A percentile compares a stretch with the other conserved stretches of the same genome.
Evolutionary conservation across 23 red algal genomes (phyloP).

Genomic region (Gracilaria gracilis): DNA sequence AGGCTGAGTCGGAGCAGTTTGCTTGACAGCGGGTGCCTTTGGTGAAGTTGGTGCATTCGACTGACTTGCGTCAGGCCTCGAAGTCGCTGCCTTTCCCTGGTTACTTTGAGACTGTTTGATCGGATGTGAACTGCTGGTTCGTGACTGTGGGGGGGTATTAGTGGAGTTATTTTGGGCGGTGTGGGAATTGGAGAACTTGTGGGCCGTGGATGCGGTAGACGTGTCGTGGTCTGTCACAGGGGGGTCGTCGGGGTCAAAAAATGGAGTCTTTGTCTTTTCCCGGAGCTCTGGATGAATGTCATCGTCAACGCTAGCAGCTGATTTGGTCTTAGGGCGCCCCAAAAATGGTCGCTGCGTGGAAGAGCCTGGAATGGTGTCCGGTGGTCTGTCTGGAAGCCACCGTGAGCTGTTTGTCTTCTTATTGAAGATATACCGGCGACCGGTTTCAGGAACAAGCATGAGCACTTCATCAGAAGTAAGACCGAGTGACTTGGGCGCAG

Average conservation of each 20-base stretch:
- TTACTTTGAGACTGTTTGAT: background rate
- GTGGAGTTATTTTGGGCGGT: slow-evolving; percentile 18
- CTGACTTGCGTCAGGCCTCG: background rate
- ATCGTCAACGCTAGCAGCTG: background rate
- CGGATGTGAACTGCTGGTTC: background rate
- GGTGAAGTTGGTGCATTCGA: background rate
- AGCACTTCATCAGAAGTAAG: slow-evolving; percentile 68
- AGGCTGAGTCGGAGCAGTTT: background rate
- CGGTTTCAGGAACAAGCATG: slow-evolving; percentile 55
- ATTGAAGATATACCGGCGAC: slow-evolving; percentile 76
- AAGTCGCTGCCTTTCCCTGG: too few species aligned
- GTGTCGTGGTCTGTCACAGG: background rate
- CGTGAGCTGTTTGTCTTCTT: slow-evolving; percentile 58
- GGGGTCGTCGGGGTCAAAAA: slow-evolving; percentile 9
- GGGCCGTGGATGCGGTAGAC: background rate
- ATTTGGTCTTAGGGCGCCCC: background rate
- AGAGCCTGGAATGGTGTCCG: slow-evolving; percentile 3
- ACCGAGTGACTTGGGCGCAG: slow-evolving; percentile 45
- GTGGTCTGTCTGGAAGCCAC: slow-evolving; percentile 51
- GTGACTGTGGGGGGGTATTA: background rate
- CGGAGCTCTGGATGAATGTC: slow-evolving; percentile 17
- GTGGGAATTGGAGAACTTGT: background rate
- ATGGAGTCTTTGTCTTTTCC: slow-evolving; percentile 31
- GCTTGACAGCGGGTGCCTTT: background rate
- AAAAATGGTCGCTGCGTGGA: slow-evolving; percentile 3